Evolutionary conservation across 345 rosid species (phyloP).

Genomic region (Pistacia integerrima): DNA sequence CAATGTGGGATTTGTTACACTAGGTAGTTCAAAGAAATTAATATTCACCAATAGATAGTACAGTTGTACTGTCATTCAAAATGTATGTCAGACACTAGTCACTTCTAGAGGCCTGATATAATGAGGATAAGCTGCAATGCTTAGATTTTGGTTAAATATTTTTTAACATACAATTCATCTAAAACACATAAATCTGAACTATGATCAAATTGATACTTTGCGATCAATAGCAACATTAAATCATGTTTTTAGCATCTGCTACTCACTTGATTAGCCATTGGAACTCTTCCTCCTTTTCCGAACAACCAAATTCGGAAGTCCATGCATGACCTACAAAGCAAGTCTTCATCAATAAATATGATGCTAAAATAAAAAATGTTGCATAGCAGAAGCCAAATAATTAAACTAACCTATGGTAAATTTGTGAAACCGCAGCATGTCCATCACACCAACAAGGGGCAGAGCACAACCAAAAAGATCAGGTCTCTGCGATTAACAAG

Average conservation of each 20-base stretch:
- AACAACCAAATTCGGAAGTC: slow-evolving; percentile 88
- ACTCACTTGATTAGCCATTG: slow-evolving; percentile 86
- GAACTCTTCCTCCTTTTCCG: slow-evolving; percentile 89
- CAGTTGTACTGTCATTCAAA: no score
- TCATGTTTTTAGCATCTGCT: neutral
- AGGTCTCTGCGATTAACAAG: slow-evolving; percentile 61
- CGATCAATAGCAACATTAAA: no score
- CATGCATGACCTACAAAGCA: slow-evolving; percentile 82
- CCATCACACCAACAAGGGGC: slow-evolving; percentile 99
- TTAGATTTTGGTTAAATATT: no score
- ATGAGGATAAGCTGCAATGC: neutral
- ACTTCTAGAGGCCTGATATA: no score
- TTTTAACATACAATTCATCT: no score
- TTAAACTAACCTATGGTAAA: slow-evolving; percentile 75
- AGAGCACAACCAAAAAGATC: slow-evolving; percentile 97
- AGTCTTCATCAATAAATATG: slow-evolving; percentile 13
- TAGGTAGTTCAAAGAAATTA: no score
- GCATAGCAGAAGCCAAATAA: neutral
- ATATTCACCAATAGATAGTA: no score
- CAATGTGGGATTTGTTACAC: no score
- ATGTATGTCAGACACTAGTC: no score
- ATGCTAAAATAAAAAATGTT: neutral
- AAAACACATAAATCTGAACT: no score
- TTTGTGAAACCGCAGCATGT: slow-evolving; percentile 94
- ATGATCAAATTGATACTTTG: no score